phyloP scores from a whole-genome alignment of 164 flowering plant genomes.

The Aristolochia californica region DNA sequence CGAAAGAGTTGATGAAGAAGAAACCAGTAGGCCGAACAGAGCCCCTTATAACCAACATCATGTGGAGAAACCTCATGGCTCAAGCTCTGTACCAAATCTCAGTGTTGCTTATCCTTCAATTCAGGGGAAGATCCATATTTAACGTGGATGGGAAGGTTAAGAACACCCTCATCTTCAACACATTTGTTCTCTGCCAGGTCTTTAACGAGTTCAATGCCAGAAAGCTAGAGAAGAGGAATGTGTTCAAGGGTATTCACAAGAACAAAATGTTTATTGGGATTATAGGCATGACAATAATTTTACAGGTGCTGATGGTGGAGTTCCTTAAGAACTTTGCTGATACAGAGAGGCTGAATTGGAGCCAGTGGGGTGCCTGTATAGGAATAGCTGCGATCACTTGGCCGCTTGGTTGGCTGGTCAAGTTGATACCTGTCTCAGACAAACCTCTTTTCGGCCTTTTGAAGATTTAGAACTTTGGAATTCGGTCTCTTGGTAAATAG shows the following conservation, averaged over 20 bases:
- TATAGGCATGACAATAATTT: constrained; percentile 1
- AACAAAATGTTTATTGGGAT: constrained; percentile 6
- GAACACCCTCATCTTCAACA: constrained; percentile 6
- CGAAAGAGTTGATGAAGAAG: constrained; percentile 6
- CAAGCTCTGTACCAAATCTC: constrained; percentile 6
- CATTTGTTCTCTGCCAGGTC: constrained; percentile 6
- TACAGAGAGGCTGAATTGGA: constrained; percentile 5
- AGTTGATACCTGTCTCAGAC: background rate
- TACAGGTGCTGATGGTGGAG: constrained; percentile 9
- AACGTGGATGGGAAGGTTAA: constrained; percentile 4
- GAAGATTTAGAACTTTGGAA: background rate
- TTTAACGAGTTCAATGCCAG: constrained; percentile 9
- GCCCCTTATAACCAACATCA: constrained; percentile 8
- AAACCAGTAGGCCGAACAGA: constrained; percentile 9
- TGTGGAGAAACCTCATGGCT: constrained; percentile 8
- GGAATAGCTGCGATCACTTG: constrained; percentile 4
- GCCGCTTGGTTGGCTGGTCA: constrained; percentile 5
- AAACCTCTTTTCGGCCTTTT: background rate
- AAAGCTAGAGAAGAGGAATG: constrained; percentile 4
- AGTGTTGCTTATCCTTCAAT: constrained; percentile 3
- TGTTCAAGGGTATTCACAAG: constrained; percentile 4
- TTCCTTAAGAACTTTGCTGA: constrained; percentile 5
- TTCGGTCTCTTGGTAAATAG: background rate
- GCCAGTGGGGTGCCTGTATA: constrained; percentile 5
- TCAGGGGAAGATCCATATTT: constrained; percentile 4